Evolutionary conservation across 2,329 filamentous ascomycete genomes (phyloP), one percentile per base, ranked within the genome.

Genomic region (Diaporthe sp.): DNA sequence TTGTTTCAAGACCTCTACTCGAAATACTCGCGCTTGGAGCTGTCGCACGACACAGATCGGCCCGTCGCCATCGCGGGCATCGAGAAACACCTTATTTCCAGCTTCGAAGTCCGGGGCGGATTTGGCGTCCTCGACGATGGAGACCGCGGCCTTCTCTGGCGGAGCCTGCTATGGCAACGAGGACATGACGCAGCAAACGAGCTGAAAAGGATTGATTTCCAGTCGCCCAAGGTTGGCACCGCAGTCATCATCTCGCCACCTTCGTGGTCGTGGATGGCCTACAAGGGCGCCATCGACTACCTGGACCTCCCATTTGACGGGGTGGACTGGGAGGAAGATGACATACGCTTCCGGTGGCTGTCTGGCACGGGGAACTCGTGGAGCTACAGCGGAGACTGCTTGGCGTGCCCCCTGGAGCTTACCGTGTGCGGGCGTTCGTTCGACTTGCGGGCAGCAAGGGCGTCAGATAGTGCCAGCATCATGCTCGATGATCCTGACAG

Each of bases 51-150:
- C 1, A 6, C 61, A 0, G 82, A 83, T 59, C 75, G 80, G 1
- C 78, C 81, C 1, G 37, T 80, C 6, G 81, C 81, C 2, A 81
- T 83, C 1, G 68, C 61, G 10, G 81, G 81, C 6, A 75, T 84
- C 1, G 44, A 51, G 44, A 51, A 66, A 4, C 63, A 27, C 1
- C 22, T 68, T 1, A 39, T 22, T 8, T 37, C 8, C 2, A 39
- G 32, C n/a, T 68, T 53, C 5, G 7, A 32, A 12, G 47, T 39
- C 22, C 30, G 10, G 2, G 63, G 63, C 30, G 44, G 44, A n/a
- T 66, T 66, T 51, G 44, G 63, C 6, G 27, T 66, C 44, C 44
- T 66, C 17, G 44, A 66, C 8, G 63, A 51, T 12, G 27, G 32
- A 2, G 30, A 25, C 10, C 47, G 30, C 5, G 75, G 78, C 2